Evolutionary conservation across 805 yeast genomes (phyloP).

Genomic region (Candida palmyrensis): DNA sequence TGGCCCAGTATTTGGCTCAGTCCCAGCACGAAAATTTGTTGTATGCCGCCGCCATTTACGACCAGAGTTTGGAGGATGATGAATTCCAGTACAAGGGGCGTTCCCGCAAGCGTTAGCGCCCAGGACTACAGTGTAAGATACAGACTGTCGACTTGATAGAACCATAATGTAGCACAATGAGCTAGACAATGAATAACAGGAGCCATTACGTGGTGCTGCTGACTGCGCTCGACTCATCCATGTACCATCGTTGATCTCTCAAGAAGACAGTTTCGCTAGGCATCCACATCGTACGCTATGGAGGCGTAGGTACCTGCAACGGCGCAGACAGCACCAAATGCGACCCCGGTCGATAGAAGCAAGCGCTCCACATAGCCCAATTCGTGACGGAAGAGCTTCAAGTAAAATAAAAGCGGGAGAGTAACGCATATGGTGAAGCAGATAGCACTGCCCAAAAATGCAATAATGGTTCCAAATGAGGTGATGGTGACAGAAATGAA

Average conservation of each 20-base stretch:
- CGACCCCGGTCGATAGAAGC: constrained; percentile 14
- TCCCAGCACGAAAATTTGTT: constrained; percentile 56
- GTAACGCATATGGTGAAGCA: constrained; percentile 38
- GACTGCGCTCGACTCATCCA: too few relatives aligned
- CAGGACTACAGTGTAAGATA: background rate
- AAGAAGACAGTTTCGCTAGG: too few relatives aligned
- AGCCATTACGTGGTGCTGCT: too few relatives aligned
- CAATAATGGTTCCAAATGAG: constrained; percentile 36
- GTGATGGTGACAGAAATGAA: constrained; percentile 24
- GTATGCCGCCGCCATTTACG: constrained; percentile 31
- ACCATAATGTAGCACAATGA: too few relatives aligned
- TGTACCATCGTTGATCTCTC: too few relatives aligned
- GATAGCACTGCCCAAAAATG: constrained; percentile 37
- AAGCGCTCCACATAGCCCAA: constrained; percentile 8
- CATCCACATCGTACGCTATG: constrained; percentile 10
- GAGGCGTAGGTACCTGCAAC: constrained; percentile 24
- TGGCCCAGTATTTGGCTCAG: constrained; percentile 76
- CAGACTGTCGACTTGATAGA: too few relatives aligned
- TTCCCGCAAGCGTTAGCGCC: background rate
- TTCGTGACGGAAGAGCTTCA: constrained; percentile 18
- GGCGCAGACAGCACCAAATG: constrained; percentile 14
- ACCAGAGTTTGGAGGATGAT: constrained; percentile 15
- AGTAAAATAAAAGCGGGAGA: constrained; percentile 34
- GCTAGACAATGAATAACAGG: too few relatives aligned
- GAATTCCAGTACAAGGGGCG: constrained; percentile 2